Conservation (phyloP, 352 stramenopile genomes). For the Globisporangium abappressorium region DNA sequence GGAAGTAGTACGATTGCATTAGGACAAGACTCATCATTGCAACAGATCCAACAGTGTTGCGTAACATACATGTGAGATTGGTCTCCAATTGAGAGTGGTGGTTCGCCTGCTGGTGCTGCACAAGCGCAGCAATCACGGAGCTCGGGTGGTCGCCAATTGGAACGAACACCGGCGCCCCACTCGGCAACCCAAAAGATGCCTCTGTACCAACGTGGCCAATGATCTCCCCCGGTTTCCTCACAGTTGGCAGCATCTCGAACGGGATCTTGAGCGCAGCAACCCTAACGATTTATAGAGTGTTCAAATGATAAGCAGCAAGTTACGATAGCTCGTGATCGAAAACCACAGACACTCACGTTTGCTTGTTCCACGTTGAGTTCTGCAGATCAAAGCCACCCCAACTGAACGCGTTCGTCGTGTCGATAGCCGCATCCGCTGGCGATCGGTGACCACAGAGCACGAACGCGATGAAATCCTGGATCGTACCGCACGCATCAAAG, state of each 20-base stretch:
- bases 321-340: too few relatives aligned
- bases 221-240: constrained; percentile 48
- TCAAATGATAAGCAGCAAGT: too few relatives aligned
- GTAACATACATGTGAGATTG: constrained; percentile 42
- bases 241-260: constrained; percentile 49
- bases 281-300: constrained; percentile 15
- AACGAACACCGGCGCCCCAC: constrained; percentile 38
- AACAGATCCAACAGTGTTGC: background rate
- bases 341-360: constrained; percentile 24
- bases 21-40: background rate
- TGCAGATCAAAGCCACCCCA: constrained; percentile 63
- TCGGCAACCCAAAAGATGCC: constrained; percentile 28
- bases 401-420: constrained; percentile 73
- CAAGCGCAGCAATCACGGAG: constrained; percentile 57
- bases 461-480: constrained; percentile 78
- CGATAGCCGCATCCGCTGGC: constrained; percentile 45
- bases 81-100: constrained; percentile 19
- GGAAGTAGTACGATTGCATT: background rate
- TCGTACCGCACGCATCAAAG: constrained; percentile 76
- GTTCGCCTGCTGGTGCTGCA: constrained; percentile 26
- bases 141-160: constrained; percentile 81
- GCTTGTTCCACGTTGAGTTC: constrained; percentile 41
- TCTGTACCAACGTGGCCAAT: constrained; percentile 29
- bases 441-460: constrained; percentile 54
- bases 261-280: constrained; percentile 59